Base-by-base conservation (phyloP, 148 eudicot genomes). In the Mesembryanthemum crystallinum region DNA sequence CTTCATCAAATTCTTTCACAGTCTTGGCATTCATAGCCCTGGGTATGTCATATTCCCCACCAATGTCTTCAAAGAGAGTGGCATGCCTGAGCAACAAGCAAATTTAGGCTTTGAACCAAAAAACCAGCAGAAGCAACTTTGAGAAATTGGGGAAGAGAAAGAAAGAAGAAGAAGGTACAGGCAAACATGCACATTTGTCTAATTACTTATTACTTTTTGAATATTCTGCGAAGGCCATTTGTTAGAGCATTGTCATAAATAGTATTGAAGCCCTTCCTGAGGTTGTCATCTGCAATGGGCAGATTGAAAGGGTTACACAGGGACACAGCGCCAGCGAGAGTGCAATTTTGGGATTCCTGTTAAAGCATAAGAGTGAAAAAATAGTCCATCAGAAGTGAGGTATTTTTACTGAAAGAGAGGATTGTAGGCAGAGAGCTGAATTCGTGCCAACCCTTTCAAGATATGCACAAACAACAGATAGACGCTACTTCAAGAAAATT, bases 231-330 rank as follows among this genome's bases (percentile, higher is more conserved):
- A 72, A 95, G 98, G 32, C 89, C n/a, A 76, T 73, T 80, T 67
- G 97, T 89, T 77, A 95, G 93, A 69, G 98, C 88, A 80, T 83
- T 88, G 84, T 95, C 93, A 78, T 95, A 95, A 43, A 89, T 76
- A 75, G 78, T 89, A 82, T 95, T 95, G 75, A 95, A 95, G 59
- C 98, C 98, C 79, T 92, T 90, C 52, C 64, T 93, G 73, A 95
- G 92, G 77, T 95, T 92, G 84, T 92, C 96, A 83, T 92, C 94
- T 60, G 98, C 96, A 75, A 92, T 81, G 68, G 91, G 92, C 74
- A 95, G 85, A 81, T 95, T 88, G 88, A 95, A 95, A 61, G 98
- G 98, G 82, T 92, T 95, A 83, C 98, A 95, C 83, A 95, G 80
- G 69, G 97, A 90, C 78, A 90, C 92, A 13, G 97, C 98, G 39